phyloP scores from a whole-genome alignment of 2,329 filamentous ascomycete genomes.

The Pleomassaria siparia region DNA sequence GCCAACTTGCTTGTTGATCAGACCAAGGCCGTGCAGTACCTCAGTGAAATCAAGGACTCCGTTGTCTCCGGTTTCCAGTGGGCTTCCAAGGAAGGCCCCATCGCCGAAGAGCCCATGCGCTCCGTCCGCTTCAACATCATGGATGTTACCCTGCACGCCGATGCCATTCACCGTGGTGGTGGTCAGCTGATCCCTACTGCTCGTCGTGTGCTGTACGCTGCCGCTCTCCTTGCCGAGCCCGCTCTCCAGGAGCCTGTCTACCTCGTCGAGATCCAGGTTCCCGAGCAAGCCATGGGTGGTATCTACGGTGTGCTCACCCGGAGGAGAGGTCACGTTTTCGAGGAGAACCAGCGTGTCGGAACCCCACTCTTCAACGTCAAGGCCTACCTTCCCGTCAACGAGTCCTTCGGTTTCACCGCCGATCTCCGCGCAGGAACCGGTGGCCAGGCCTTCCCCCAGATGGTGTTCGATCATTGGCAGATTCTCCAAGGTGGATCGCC shows the following conservation, averaged over 20 bases:
- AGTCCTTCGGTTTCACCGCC: conserved; percentile 98
- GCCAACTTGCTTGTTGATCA: conserved; percentile 99
- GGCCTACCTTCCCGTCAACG: conserved; percentile 93
- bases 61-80: conserved; percentile 99
- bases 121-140: conserved; percentile 97
- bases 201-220: conserved; percentile 95
- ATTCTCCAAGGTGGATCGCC: conserved; percentile 90
- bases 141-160: conserved; percentile 98
- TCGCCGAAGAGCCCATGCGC: conserved; percentile 98
- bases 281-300: conserved; percentile 98
- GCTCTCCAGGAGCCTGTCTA: conserved; percentile 95
- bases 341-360: conserved; percentile 95
- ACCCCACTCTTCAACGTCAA: conserved; percentile 99
- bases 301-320: conserved; percentile 99
- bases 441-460: conserved; percentile 98
- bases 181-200: conserved; percentile 98
- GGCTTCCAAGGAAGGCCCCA: conserved; percentile 95
- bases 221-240: conserved; percentile 86
- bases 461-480: conserved; percentile 99
- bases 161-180: conserved; percentile 99
- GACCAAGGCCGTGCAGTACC: conserved; percentile 99
- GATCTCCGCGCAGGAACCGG: conserved; percentile 92
- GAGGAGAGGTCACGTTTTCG: conserved; percentile 98
- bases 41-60: conserved; percentile 99
- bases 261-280: conserved; percentile 98